Evolutionary conservation across 805 yeast species (phyloP), one percentile per base, ranked within the genome.

Genomic region (Monosporozyma yasuniensis): DNA sequence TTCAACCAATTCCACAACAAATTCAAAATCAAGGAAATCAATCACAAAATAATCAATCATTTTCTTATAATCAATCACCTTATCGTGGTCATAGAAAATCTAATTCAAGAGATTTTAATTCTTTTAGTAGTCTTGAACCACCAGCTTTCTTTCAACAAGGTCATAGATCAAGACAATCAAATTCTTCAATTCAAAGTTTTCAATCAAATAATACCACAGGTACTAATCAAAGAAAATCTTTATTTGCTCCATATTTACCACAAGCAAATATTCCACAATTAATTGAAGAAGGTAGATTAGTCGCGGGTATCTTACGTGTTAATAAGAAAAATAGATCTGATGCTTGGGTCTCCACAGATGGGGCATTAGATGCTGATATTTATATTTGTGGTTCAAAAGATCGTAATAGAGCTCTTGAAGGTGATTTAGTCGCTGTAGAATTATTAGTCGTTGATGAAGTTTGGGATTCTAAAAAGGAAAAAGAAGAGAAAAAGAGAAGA

Each of bases 301-400:
- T 93, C 7, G 83, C 95, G 3, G 99, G 99, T 59, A 84, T 84
- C 25, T 73, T 93, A 59, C 78, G 99, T 56, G 99, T 93, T 42
- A 93, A 93, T 71, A 90, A 89, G 68, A 93, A 93, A 68, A 93
- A 93, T 66, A 77, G 99, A 60, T 88, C 96, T 1, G 98, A 93
- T 69, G 99, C 99, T 0, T 93, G 95, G 69, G 98, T 93, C n/a
- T 81, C 96, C 6, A 91, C 98, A 0, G 97, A 90, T 65, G 96
- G 96, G 1, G 77, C 90, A 30, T 76, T 93, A 54, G 99, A 93
- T 68, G 95, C 99, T 0, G 99, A 93, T 67, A 88, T 93, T 53
- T 93, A 89, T 63, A 93, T 93, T 56, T 93, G 98, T 72, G 99
- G 99, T 10, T 90, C 98, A 10, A 93, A 93, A 66, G 99, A 93